Evolutionary conservation across 78 protist genomes (phyloP).

Genomic region (Planoprotostelium fungivorum): DNA sequence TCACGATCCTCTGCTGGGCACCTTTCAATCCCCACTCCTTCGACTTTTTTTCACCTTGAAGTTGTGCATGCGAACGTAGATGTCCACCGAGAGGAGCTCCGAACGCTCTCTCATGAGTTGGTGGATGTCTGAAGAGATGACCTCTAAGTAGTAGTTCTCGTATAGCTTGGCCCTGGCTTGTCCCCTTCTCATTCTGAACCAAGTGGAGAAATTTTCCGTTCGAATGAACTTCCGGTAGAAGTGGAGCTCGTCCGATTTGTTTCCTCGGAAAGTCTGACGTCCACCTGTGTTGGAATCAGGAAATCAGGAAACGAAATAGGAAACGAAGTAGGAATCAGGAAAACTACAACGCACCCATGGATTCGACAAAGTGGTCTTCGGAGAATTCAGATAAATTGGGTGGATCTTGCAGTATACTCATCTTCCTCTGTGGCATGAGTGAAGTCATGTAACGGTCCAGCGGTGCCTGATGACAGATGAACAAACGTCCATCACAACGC

Average conservation of each 20-base stretch:
- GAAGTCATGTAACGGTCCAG: background rate
- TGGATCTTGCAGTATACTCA: background rate
- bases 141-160: background rate
- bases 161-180: background rate
- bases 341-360: background rate
- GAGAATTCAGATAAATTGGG: background rate
- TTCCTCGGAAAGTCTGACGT: background rate
- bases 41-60: slow-evolving; percentile 1
- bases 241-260: background rate
- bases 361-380: background rate
- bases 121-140: background rate
- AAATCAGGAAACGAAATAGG: too few relatives aligned
- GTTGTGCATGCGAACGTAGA: background rate
- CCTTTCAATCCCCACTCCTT: too few relatives aligned
- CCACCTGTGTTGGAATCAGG: too few relatives aligned
- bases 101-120: background rate
- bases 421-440: background rate
- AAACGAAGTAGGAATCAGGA: too few relatives aligned
- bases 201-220: background rate
- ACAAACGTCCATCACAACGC: background rate
- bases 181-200: background rate
- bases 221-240: background rate
- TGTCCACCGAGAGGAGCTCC: background rate
- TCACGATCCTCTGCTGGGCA: too few relatives aligned
- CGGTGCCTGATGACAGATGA: background rate